These are phyloP conservation scores for Dipodascus geniculatus DNA, from an alignment of 805 yeast genomes.

Conservation along the genomic window DNA sequence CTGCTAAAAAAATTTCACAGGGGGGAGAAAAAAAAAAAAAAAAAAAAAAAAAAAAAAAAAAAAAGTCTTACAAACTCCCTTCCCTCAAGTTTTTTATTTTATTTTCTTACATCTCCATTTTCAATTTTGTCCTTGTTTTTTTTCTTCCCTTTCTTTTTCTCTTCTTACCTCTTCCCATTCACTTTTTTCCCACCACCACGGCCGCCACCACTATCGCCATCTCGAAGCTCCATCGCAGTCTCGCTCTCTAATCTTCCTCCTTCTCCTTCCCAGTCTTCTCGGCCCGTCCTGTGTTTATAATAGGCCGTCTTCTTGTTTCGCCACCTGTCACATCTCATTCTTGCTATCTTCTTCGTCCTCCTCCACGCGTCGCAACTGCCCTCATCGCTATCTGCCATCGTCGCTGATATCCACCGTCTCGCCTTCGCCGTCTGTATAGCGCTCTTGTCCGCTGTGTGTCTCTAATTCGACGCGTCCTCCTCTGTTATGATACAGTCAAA, in stretches of 20 bases:
- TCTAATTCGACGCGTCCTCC: not conserved
- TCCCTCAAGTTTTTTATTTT: constrained; percentile 1
- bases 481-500: constrained; percentile 1
- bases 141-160: constrained; percentile 11
- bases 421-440: too few species aligned
- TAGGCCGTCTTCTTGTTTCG: not conserved
- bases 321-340: not conserved
- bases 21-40: not conserved
- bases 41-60: too few species aligned
- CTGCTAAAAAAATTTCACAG: not conserved
- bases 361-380: not conserved
- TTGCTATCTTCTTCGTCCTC: too few species aligned
- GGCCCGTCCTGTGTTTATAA: too few species aligned
- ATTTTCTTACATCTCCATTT: not conserved
- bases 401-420: not conserved
- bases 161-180: constrained; percentile 1
- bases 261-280: too few species aligned
- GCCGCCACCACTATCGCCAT: too few species aligned
- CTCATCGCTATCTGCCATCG: not conserved
- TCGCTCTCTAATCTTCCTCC: too few species aligned
- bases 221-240: too few species aligned
- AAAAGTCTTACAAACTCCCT: too few species aligned
- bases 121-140: constrained; percentile 6
- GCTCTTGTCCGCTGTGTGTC: too few species aligned
- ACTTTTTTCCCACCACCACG: too few species aligned